Base-by-base conservation (phyloP, 31 red algal species). In the Odonthalia washingtoniensis region DNA sequence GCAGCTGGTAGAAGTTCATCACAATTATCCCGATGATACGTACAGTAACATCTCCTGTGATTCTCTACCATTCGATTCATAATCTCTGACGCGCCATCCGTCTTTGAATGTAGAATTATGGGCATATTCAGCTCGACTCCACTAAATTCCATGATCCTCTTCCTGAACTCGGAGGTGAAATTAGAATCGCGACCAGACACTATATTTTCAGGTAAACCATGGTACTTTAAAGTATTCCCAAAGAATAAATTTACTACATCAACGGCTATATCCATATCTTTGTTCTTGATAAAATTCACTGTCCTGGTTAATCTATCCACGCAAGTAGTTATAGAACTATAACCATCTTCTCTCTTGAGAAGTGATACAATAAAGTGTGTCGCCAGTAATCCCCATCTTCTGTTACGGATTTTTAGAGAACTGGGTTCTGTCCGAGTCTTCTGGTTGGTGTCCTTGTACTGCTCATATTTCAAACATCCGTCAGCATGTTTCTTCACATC, bases 41-140 rank as follows among this genome's bases (percentile, higher is more conserved):
- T 69, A 40, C 60, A 82, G 40, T 39, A 67, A 33, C 62, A 82
- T 40, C 79, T 14, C 2, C 65, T 40, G n/a, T 82, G 42, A 57
- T 82, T 82, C 49, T 82, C 79, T 3, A 82, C 39, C 79, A 82
- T 68, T 14, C 46, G 40, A 28, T 74, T 74, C 82, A 74, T 85
- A 3, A 85, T 72, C 45, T 85, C 69, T 5, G 57, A 82, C 3
- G 44, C 79, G 3, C 66, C 66, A 70, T 70, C 66, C 28, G 66
- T 70, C 28, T 70, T 9, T 27, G 66, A 12, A 70, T 28, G 66
- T 34, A 12, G 66, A 34, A 9, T 70, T 37, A 32, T 21, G 31
- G 66, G 31, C 9, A 70, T 70, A 9, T 70, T 70, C 16, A 77
- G 28, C 73, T 77, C 5, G 33, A 77, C 40, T 43, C 73, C 73